Base-by-base conservation (phyloP, 176 grass and related monocot genomes). In the Oryza brachyantha region DNA sequence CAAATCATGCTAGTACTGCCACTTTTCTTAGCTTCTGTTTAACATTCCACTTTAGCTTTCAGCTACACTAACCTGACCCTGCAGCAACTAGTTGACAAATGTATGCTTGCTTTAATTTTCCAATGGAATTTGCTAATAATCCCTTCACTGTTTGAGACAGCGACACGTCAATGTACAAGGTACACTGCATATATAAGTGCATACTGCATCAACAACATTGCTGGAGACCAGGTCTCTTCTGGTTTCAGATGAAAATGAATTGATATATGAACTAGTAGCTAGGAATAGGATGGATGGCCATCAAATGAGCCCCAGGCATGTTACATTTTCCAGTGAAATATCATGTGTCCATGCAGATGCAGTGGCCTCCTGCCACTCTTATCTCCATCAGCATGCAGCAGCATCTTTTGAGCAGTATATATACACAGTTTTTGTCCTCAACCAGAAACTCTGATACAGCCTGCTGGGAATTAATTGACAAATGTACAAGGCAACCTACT, bases 391-490 rank as follows among this genome's bases (percentile, higher is more conserved):
- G 81, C 78, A 77, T 29, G 73, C 78, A 79, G 69, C 76, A 75
- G 76, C 86, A 88, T 88, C 86, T 88, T 84, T 89, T 84, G 71
- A 89, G 86, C 86, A 89, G 86, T 89, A 81, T 89, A 89, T 89
- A 89, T 89, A 89, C 77, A 89, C 82, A 89, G 81, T 83, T 84
- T 89, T 89, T 84, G 86, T 89, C 82, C 86, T 89, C 81, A 76
- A 79, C 86, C 71, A 80, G 81, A 80, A 88, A 76, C 81, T 80
- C 77, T 88, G 86, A 45, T 67, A 77, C 85, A 88, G 68, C 52
- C 81, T 88, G 86, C 77, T 80, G 45, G 27, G 59, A 66, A 89
- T 89, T 89, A 89, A 89, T 89, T 76, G 77, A 76, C 81, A 80
- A 76, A 84, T 84, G 81, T 80, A 88, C 86, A 84, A 76, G 77